phyloP scores from a whole-genome alignment of 805 yeast genomes.

The Zygosaccharomyces bisporus region DNA sequence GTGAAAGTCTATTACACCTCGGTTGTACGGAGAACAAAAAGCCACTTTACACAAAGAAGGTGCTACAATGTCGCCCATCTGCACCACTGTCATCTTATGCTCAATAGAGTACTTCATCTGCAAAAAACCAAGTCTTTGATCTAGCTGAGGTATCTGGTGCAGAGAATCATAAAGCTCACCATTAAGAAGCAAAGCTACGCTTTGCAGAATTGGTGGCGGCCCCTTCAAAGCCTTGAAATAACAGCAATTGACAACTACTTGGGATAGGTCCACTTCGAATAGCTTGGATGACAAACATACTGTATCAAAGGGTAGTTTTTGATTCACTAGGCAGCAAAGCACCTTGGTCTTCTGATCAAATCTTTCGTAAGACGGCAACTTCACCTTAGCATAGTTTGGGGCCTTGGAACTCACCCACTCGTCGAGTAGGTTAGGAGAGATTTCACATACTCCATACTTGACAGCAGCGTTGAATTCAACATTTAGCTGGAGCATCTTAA shows the following conservation, averaged over 20 bases:
- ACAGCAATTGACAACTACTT: conserved; percentile 20
- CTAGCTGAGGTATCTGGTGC: conserved; percentile 10
- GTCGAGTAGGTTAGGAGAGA: conserved; percentile 11
- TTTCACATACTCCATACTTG: conserved; percentile 8
- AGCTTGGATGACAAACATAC: conserved; percentile 14
- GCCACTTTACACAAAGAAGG: conserved; percentile 22
- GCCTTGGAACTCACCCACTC: conserved; percentile 3
- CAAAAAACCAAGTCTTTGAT: conserved; percentile 23
- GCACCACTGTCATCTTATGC: conserved; percentile 17
- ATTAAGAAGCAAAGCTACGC: conserved; percentile 18
- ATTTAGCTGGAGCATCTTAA: conserved; percentile 10
- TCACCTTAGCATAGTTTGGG: conserved; percentile 12
- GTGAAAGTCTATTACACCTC: conserved; percentile 22
- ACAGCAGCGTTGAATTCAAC: conserved; percentile 9
- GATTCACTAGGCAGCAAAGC: conserved; percentile 13
- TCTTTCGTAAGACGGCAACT: conserved; percentile 13
- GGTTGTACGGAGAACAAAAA: conserved; percentile 18
- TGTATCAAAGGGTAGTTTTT: conserved; percentile 13
- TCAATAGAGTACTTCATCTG: conserved; percentile 22
- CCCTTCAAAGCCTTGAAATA: conserved; percentile 12
- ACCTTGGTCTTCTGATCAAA: conserved; percentile 1
- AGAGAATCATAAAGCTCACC: conserved; percentile 24
- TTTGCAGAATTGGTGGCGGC: conserved; percentile 15
- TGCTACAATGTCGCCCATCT: conserved; percentile 14
- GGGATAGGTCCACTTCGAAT: conserved; percentile 9